Conservation (phyloP, 2,329 filamentous ascomycete genomes). For the Sporothrix inflata region DNA sequence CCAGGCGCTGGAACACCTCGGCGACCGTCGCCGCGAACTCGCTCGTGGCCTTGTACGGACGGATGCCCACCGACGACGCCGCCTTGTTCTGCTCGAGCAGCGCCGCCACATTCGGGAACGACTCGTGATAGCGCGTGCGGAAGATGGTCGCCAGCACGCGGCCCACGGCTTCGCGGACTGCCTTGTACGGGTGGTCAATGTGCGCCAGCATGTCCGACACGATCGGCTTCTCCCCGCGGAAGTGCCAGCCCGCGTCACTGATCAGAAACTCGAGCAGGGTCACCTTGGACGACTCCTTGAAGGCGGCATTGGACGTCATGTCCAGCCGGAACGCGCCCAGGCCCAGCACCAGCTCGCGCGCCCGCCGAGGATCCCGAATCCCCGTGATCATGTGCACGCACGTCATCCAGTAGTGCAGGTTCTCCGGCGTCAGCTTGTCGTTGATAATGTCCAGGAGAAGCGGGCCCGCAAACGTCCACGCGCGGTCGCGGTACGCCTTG, state of each 20-base stretch:
- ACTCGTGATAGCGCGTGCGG: conserved; percentile 91
- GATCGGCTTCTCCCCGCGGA: conserved; percentile 85
- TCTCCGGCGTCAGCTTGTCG: conserved; percentile 94
- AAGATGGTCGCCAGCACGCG: conserved; percentile 86
- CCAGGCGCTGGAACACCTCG: conserved; percentile 76
- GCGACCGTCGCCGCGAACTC: conserved; percentile 74
- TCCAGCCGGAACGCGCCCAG: conserved; percentile 86
- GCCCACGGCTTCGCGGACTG: conserved; percentile 92
- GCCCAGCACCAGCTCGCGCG: conserved; percentile 82
- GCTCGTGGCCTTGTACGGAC: conserved; percentile 77
- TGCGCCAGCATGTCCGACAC: conserved; percentile 86
- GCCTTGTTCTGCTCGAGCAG: conserved; percentile 79
- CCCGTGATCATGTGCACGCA: conserved; percentile 89
- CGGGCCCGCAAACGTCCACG: conserved; percentile 90
- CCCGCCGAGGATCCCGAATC: conserved; percentile 84
- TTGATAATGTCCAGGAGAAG: conserved; percentile 83
- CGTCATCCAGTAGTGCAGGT: conserved; percentile 90
- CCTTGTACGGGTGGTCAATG: conserved; percentile 96
- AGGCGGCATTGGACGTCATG: conserved; percentile 93
- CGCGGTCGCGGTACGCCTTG: conserved; percentile 69
- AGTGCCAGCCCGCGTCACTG: conserved; percentile 92
- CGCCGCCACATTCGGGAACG: conserved; percentile 76
- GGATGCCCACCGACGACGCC: conserved; percentile 79
- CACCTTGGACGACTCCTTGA: conserved; percentile 98
- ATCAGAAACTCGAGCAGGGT: conserved; percentile 87